A percentile compares a stretch with the other conserved stretches of the same genome.
These are phyloP conservation scores for Fusarium avenaceum DNA, from an alignment of 2,329 filamentous ascomycete genomes.

Conservation along the genomic window DNA sequence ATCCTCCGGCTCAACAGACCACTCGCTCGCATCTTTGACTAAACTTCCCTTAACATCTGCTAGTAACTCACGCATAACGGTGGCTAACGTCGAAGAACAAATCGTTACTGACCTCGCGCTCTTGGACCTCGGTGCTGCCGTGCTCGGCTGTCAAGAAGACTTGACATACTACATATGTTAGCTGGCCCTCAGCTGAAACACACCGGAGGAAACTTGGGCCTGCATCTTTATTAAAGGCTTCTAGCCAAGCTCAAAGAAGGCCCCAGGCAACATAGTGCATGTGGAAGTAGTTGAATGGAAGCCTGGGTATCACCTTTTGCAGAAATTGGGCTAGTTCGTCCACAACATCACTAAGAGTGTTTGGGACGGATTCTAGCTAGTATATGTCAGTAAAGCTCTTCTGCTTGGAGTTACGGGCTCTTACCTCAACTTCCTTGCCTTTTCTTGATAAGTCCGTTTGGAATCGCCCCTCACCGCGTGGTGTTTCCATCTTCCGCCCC, in stretches of 20 bases:
- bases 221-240: neutral
- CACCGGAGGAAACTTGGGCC: conserved; percentile 10
- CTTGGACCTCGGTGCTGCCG: neutral
- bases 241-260: conserved; percentile 15
- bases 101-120: neutral
- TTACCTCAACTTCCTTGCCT: conserved; percentile 7
- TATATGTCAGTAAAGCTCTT: neutral
- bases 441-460: conserved; percentile 6
- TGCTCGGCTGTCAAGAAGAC: conserved; percentile 44
- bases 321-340: conserved; percentile 16
- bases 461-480: conserved; percentile 22
- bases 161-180: conserved; percentile 49
- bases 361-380: neutral
- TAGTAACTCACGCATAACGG: conserved; percentile 5
- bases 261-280: conserved; percentile 24
- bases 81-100: neutral
- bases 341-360: conserved; percentile 8
- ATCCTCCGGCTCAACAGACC: conserved; percentile 1
- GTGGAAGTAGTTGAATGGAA: conserved; percentile 31
- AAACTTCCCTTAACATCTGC: neutral
- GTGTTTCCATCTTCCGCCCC: neutral
- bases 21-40: conserved; percentile 6
- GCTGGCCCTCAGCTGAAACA: conserved; percentile 11
- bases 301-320: conserved; percentile 10
- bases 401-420: rapidly evolving